Evolutionary conservation across 164 flowering plant genomes (phyloP).

Genomic region (Platanus orientalis): DNA sequence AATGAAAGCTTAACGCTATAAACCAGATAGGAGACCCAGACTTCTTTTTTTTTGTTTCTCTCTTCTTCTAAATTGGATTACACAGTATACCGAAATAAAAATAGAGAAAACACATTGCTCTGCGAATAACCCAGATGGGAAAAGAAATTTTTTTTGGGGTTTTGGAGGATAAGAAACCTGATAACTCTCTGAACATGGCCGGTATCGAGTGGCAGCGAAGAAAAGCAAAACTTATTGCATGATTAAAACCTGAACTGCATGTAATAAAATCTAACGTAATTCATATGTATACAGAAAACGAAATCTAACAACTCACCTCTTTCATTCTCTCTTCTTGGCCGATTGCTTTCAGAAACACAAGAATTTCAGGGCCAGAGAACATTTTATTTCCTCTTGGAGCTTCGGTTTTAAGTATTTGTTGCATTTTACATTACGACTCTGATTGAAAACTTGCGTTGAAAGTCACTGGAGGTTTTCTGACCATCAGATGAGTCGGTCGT

Average conservation of each 20-base stretch:
- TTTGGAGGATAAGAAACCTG: neutral
- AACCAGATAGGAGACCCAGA: too few species aligned
- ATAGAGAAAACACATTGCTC: constrained; percentile 4
- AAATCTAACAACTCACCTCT: constrained; percentile 15
- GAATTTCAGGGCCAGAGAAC: neutral
- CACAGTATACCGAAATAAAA: neutral
- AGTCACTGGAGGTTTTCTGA: too few species aligned
- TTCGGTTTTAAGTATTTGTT: too few species aligned
- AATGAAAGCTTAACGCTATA: neutral
- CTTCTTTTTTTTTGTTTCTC: too few species aligned
- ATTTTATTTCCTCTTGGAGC: too few species aligned
- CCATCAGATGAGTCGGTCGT: too few species aligned
- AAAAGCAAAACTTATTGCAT: constrained; percentile 15
- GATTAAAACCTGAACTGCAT: constrained; percentile 25
- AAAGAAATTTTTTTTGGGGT: neutral
- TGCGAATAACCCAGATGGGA: constrained; percentile 12
- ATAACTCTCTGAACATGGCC: constrained; percentile 19
- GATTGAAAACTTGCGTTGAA: too few species aligned
- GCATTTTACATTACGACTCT: too few species aligned
- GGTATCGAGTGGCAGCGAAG: constrained; percentile 4
- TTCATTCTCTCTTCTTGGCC: neutral
- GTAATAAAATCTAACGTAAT: constrained; percentile 26
- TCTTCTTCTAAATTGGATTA: neutral
- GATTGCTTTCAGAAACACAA: neutral
- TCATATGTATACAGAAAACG: neutral